Conservation (phyloP, 176 grass and related monocot species). For the Oropetium thomaeum region DNA sequence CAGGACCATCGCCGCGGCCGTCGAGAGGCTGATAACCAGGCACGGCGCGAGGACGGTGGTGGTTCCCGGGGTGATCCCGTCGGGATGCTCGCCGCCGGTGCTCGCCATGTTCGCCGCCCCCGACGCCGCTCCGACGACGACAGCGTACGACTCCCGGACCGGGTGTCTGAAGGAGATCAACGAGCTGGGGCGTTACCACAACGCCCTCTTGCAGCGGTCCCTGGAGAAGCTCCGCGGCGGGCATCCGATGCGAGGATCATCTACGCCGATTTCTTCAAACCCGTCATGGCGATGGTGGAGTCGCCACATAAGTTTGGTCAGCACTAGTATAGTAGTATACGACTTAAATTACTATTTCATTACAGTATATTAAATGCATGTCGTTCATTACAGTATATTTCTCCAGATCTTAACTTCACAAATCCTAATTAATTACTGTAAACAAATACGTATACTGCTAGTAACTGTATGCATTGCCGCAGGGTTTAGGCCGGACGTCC, state of each 20-base stretch:
- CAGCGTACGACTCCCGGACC: conserved; percentile 4
- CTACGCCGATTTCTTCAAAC: conserved; percentile 51
- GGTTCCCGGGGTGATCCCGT: conserved; percentile 49
- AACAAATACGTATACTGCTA: no score
- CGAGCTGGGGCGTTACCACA: conserved; percentile 32
- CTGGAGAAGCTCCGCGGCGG: conserved; percentile 20
- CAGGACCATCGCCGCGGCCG: neutral
- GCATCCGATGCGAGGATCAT: conserved; percentile 30
- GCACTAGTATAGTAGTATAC: no score
- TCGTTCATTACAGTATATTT: no score
- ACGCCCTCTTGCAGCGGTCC: neutral
- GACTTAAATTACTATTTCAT: no score
- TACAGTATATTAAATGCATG: no score
- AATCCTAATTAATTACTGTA: no score
- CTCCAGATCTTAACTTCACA: no score
- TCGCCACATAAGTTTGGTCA: neutral
- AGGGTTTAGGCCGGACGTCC: conserved; percentile 29
- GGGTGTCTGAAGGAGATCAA: conserved; percentile 35
- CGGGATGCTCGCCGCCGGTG: conserved; percentile 40
- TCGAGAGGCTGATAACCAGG: conserved; percentile 20
- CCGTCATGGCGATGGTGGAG: conserved; percentile 31
- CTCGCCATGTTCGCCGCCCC: conserved; percentile 15
- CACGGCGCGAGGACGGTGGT: conserved; percentile 45
- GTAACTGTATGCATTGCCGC: neutral
- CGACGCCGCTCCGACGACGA: neutral